A percentile compares a stretch with the other conserved stretches of the same genome.
phyloP scores from a whole-genome alignment of 2,329 filamentous ascomycete genomes.

The Fusarium armeniacum region DNA sequence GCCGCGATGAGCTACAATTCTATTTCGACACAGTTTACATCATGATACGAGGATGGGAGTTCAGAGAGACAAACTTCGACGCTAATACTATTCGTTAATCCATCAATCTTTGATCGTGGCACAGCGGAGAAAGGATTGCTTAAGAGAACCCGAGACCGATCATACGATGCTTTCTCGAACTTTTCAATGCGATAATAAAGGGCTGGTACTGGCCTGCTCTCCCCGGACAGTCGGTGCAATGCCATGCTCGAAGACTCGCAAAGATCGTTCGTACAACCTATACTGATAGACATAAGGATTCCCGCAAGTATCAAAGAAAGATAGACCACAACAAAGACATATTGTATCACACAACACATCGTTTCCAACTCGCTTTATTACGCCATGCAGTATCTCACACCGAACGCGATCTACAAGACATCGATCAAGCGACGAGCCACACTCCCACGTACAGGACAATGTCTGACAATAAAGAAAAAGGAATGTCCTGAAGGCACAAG shows the following conservation, averaged over 20 bases:
- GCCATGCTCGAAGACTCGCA: slow-evolving; percentile 3
- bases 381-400: not conserved
- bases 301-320: slow-evolving; percentile 12
- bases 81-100: not conserved
- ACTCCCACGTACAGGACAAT: not conserved
- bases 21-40: not conserved
- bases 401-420: not conserved
- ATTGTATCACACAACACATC: slow-evolving; percentile 2
- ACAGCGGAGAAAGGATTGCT: not conserved
- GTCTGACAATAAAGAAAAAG: not conserved
- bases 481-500: not conserved
- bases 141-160: not conserved
- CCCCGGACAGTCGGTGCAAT: slow-evolving; percentile 9
- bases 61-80: not conserved
- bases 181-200: slow-evolving; percentile 14
- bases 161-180: not conserved
- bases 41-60: not conserved
- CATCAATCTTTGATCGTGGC: not conserved
- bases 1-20: not conserved
- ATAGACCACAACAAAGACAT: slow-evolving; percentile 14
- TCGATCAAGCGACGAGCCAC: slow-evolving; percentile 1
- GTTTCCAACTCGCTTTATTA: slow-evolving; percentile 10
- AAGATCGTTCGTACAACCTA: slow-evolving; percentile 5
- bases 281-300: slow-evolving; percentile 16
- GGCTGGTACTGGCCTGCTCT: not conserved